A percentile compares a stretch with the other conserved stretches of the same genome.
phyloP scores from a whole-genome alignment of 495 filamentous ascomycete species.

The Astrothelium subdiscretum region DNA sequence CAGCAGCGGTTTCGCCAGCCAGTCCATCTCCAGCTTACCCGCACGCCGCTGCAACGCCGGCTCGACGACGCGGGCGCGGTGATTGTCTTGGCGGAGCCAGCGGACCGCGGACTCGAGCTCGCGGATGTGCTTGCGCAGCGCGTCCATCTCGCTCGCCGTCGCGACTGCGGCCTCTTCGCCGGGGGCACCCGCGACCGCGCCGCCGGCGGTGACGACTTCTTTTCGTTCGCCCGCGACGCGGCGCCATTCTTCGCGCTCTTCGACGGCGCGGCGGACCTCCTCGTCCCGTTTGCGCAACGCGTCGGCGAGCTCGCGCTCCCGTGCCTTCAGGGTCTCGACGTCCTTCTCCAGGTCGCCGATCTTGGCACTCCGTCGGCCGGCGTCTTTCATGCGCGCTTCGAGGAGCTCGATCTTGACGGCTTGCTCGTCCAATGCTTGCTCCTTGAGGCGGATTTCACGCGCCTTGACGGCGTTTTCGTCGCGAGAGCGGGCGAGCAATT shows the following conservation, averaged over 20 bases:
- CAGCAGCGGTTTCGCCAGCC: conserved; percentile 54
- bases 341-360: conserved; percentile 53
- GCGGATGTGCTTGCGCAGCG: conserved; percentile 56
- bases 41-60: conserved; percentile 31
- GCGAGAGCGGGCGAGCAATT: conserved; percentile 35
- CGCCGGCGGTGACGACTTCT: conserved; percentile 42
- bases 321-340: conserved; percentile 43
- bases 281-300: conserved; percentile 30
- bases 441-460: conserved; percentile 42
- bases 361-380: conserved; percentile 52
- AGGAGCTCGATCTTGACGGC: conserved; percentile 87
- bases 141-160: conserved; percentile 64
- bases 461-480: conserved; percentile 40
- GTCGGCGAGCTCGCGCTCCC: conserved; percentile 40
- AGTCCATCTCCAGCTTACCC: conserved; percentile 40
- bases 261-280: conserved; percentile 28
- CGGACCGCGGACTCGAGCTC: conserved; percentile 64
- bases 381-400: conserved; percentile 67
- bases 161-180: conserved; percentile 37
- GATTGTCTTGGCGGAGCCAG: conserved; percentile 66
- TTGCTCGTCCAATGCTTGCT: conserved; percentile 48
- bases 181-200: conserved; percentile 35
- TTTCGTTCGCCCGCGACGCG: conserved; percentile 52
- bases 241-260: conserved; percentile 58
- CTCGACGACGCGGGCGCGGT: conserved; percentile 51